Evolutionary conservation across 179 eudicot species (phyloP), one percentile per base, ranked within the genome.

Genomic region (Heliamphora pulchella): DNA sequence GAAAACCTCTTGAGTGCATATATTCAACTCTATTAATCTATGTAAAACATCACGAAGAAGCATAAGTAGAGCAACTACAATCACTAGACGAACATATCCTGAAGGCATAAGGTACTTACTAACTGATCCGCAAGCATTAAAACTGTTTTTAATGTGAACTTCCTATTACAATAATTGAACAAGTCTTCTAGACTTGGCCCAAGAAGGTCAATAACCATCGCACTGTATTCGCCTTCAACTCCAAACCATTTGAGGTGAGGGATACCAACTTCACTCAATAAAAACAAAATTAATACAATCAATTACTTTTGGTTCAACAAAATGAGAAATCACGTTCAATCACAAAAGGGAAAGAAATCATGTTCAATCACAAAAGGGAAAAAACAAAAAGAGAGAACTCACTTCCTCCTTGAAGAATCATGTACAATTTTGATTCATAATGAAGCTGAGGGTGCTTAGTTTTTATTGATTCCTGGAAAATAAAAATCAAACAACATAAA

Each of bases 391-490:
- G 71, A 81, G 86, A 75, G 70, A 83, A 89, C 73, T 88, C 87
- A 95, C 98, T 91, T 89, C 98, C 98, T 85, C 98, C 98, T 84
- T 93, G 97, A 76, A 95, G 92, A 82, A 91, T 86, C 91, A 89
- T 87, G 76, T 94, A 94, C 71, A 94, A 84, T 82, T 91, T 94
- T 20, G 98, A 94, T 79, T 94, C 98, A 77, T 94, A 94, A 74
- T 91, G 93, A 81, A 94, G 95, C 76, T 94, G 98, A 76, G 98
- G 98, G 78, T 94, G 98, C 90, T 89, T 94, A 74, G 98, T 93
- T 87, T 89, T 93, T 77, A 81, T 93, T 78, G 97, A 78, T 88
- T 94, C 98, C 98, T 94, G 91, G 91, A 54, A 79, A 80, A 54
- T 22, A 18, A 53, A 81, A 76, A 46, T 63, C 46, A 1, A 78